phyloP scores from a whole-genome alignment of 441 rosid species.

The Gossypium trilobum region DNA sequence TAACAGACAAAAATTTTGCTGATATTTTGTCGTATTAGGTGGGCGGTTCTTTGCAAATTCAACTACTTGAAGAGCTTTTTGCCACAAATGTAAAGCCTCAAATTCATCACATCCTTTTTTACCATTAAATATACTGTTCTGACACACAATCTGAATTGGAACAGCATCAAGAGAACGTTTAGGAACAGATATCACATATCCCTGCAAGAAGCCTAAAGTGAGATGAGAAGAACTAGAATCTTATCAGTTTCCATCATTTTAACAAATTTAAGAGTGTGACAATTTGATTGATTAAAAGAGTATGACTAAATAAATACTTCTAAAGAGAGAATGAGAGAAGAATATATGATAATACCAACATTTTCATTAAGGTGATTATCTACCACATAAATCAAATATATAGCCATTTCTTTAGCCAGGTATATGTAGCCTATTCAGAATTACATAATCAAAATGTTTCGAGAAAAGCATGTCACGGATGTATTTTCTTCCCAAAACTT shows the following conservation, averaged over 20 bases:
- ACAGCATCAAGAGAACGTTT: conserved; percentile 44
- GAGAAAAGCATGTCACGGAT: background rate
- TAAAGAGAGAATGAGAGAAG: background rate
- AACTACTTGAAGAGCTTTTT: conserved; percentile 46
- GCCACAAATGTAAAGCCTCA: conserved; percentile 42
- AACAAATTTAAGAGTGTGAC: background rate
- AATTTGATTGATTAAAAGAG: background rate
- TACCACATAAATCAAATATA: background rate
- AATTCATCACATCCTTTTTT: conserved; percentile 24
- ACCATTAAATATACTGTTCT: conserved; percentile 24
- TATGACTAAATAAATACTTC: background rate
- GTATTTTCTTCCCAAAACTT: background rate
- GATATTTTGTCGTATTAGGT: conserved; percentile 48
- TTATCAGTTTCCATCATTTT: background rate
- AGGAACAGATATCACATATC: conserved; percentile 49
- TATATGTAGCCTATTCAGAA: background rate
- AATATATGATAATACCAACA: background rate
- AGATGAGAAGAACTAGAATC: background rate
- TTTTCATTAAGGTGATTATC: background rate
- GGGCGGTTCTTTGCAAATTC: conserved; percentile 37
- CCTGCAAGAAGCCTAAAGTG: conserved; percentile 38
- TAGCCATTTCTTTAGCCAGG: background rate
- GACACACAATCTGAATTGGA: conserved; percentile 48
- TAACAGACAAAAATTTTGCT: conserved; percentile 54
- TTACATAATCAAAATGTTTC: background rate